Evolutionary conservation across 495 filamentous ascomycete species (phyloP).

Genomic region (Neurospora sp.): DNA sequence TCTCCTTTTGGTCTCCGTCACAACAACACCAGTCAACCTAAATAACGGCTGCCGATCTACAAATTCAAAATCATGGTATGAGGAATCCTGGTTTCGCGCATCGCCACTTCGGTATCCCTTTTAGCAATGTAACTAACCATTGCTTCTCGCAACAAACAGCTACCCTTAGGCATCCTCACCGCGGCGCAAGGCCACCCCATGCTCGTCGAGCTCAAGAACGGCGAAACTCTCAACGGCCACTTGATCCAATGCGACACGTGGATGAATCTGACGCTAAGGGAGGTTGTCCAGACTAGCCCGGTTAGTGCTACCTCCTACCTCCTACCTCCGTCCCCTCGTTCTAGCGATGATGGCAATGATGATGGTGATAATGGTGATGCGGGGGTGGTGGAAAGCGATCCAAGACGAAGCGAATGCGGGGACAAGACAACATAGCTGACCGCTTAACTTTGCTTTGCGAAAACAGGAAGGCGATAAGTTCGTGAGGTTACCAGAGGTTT

Average conservation of each 20-base stretch:
- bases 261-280: conserved; percentile 97
- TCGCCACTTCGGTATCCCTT: not conserved
- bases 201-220: conserved; percentile 98
- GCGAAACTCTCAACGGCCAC: conserved; percentile 94
- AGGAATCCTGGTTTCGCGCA: too few relatives aligned
- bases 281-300: conserved; percentile 93
- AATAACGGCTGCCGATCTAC: not conserved
- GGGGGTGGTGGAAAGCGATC: not conserved
- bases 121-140: not conserved
- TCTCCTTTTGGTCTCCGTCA: not conserved
- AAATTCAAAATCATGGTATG: not conserved
- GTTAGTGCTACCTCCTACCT: conserved; percentile 22
- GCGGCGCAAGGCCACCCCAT: conserved; percentile 97
- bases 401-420: not conserved
- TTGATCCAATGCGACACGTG: conserved; percentile 94
- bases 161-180: conserved; percentile 85
- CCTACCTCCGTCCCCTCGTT: not conserved
- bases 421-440: not conserved
- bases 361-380: not conserved
- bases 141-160: conserved; percentile 33
- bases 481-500: conserved; percentile 81
- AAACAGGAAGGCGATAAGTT: conserved; percentile 81
- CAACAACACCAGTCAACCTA: not conserved
- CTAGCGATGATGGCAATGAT: not conserved
- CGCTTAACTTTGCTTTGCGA: not conserved